A percentile compares a stretch with the other conserved stretches of the same genome.
These are phyloP conservation scores for Alternaria hordeiaustralica DNA, from an alignment of 2,329 filamentous ascomycete genomes.

Conservation along the genomic window DNA sequence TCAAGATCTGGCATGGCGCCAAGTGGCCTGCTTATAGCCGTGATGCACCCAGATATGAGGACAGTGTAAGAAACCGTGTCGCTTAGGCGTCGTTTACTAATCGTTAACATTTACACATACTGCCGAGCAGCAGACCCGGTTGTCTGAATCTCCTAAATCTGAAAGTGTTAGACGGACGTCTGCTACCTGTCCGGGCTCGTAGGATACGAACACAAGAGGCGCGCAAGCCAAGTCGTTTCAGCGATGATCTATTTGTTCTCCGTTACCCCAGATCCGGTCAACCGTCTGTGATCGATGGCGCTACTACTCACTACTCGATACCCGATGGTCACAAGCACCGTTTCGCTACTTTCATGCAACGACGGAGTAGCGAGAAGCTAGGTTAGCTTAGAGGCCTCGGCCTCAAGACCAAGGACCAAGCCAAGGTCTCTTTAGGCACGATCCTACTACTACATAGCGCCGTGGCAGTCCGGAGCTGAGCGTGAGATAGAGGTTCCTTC, in stretches of 20 bases:
- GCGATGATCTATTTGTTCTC: not conserved
- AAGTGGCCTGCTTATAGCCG: conserved; percentile 2
- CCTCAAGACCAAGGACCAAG: not conserved
- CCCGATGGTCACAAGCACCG: not conserved
- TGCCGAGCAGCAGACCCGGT: not conserved
- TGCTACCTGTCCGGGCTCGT: not conserved
- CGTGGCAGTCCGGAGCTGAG: not conserved
- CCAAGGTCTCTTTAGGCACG: not conserved
- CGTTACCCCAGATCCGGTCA: not conserved
- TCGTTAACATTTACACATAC: not conserved
- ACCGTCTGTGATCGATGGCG: not conserved
- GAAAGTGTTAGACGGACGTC: not conserved
- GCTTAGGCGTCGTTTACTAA: not conserved
- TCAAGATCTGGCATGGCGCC: not conserved
- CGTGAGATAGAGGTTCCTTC: not conserved
- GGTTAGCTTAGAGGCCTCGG: not conserved
- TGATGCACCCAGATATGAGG: not conserved
- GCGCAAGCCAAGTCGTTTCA: not conserved
- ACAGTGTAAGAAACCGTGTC: not conserved
- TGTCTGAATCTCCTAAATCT: not conserved
- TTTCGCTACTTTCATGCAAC: not conserved
- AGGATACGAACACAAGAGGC: not conserved
- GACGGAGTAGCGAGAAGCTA: not conserved
- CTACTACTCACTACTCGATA: not conserved
- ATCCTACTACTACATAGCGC: not conserved